A percentile compares a stretch with the other conserved stretches of the same genome.
phyloP scores from a whole-genome alignment of 148 eudicot species.

The Rheum nobile region DNA sequence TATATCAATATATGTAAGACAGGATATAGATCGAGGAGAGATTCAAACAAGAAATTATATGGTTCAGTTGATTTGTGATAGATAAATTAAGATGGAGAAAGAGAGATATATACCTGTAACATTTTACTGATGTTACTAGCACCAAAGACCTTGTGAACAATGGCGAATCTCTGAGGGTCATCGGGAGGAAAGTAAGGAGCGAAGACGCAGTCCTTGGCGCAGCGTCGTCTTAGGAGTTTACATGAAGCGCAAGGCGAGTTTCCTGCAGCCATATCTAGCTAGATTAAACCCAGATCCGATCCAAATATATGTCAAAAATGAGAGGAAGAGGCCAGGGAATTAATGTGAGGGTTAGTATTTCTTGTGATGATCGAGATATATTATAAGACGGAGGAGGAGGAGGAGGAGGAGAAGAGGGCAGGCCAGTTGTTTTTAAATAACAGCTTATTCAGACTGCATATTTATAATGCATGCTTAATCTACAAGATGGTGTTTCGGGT shows the following conservation, averaged over 20 bases:
- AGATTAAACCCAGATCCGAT: not conserved
- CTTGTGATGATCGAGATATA: not conserved
- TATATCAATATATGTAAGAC: no score
- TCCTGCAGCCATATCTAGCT: constrained; percentile 18
- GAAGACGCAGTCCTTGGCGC: constrained; percentile 81
- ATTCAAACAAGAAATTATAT: no score
- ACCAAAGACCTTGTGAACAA: constrained; percentile 88
- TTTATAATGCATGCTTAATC: constrained; percentile 6
- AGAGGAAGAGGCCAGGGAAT: not conserved
- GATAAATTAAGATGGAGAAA: no score
- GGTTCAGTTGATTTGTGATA: no score
- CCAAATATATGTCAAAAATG: not conserved
- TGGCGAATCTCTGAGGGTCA: constrained; percentile 82
- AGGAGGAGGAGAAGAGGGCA: not conserved
- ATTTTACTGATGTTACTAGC: constrained; percentile 93
- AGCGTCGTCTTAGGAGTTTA: constrained; percentile 75
- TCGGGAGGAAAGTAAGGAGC: constrained; percentile 86
- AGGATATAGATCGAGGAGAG: no score
- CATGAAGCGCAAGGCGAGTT: constrained; percentile 89
- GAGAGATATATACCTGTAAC: constrained; percentile 50
- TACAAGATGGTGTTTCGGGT: not conserved
- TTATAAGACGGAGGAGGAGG: no score
- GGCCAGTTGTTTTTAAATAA: not conserved
- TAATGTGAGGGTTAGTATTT: not conserved
- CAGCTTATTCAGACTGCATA: not conserved